These are phyloP conservation scores for Saccharomyces pastorianus DNA, from an alignment of 1,139 yeast species.

Conservation along the genomic window DNA sequence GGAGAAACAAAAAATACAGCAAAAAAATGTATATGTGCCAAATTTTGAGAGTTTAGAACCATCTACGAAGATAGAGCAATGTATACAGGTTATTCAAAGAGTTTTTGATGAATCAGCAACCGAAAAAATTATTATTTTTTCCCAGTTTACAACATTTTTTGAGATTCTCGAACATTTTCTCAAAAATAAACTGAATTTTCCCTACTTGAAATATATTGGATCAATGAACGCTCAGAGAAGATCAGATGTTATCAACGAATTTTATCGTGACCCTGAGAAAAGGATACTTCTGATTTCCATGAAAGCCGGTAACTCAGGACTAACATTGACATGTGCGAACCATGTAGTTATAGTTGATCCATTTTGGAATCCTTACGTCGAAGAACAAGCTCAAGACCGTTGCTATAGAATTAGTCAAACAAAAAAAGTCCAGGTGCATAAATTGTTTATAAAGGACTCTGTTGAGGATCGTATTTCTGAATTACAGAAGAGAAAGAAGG, in stretches of 20 bases:
- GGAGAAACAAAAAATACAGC: slow-evolving; percentile 24
- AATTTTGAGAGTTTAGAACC: slow-evolving; percentile 31
- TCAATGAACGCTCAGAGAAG: slow-evolving; percentile 62
- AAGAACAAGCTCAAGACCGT: slow-evolving; percentile 92
- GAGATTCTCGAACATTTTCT: slow-evolving; percentile 60
- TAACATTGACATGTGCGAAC: slow-evolving; percentile 86
- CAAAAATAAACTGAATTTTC: slow-evolving; percentile 37
- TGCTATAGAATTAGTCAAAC: slow-evolving; percentile 90
- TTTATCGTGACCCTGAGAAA: slow-evolving; percentile 48
- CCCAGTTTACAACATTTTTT: slow-evolving; percentile 76
- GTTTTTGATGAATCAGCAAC: slow-evolving; percentile 39
- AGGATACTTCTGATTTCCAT: slow-evolving; percentile 64
- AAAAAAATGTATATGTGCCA: slow-evolving; percentile 30
- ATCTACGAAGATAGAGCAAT: slow-evolving; percentile 49
- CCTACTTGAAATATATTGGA: slow-evolving; percentile 69
- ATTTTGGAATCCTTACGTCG: slow-evolving; percentile 94
- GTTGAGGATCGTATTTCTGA: slow-evolving; percentile 82
- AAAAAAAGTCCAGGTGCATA: slow-evolving; percentile 63
- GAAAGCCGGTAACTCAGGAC: slow-evolving; percentile 88
- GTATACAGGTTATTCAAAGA: slow-evolving; percentile 39
- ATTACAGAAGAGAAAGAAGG: slow-evolving; percentile 66
- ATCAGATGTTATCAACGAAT: slow-evolving; percentile 51
- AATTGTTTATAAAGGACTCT: slow-evolving; percentile 55
- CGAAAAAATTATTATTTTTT: slow-evolving; percentile 69
- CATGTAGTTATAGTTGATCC: slow-evolving; percentile 89